Evolutionary conservation across 225 moss, liverwort and hornwort genomes (phyloP), one percentile per base, ranked within the genome.

Genomic region (Physcomitrellopsis africana): DNA sequence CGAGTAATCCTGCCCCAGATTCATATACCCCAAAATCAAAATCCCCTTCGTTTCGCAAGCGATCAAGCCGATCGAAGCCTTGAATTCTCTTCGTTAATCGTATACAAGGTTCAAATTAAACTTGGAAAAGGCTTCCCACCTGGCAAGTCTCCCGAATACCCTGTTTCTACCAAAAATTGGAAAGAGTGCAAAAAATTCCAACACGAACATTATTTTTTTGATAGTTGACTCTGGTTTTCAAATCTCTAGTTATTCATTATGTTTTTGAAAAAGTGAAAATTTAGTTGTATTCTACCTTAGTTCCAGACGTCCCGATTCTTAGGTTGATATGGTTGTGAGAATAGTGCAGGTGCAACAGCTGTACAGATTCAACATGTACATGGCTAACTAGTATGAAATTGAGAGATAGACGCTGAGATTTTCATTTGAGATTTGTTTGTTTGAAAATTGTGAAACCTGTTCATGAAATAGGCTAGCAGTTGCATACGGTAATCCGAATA

Each of bases 71-170:
- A 77, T 74, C 77, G n/a, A 65, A 82, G 68, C 72, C 77, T 29
- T 53, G 77, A 56, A 82, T 60, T 47, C 22, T 43, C 72, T 26
- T 70, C 55, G 16, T 20, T 60, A 73, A 0, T 67, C 14, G 71
- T 51, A 61, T 12, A 87, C 84, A 75, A 87, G 82, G 59, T 68
- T 61, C 43, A 84, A 82, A 42, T 13, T 70, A 41, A 79, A 66
- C 59, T 77, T 60, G 32, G 72, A 60, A 17, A 64, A 64, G 2
- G 15, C 0, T n/a, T 71, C 69, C 1, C 5, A 24, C 14, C 47
- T 60, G 69, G 73, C 47, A 70, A 80, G 43, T 65, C 76, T 19
- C 59, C 59, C 0, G 65, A 70, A 13, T 32, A 46, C 0, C 3
- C 24, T 9, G 45, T 62, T 14, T 68, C 68, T 60, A 47, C 5